Conservation (phyloP, 768 basidiomycete species). For the Pleurotus citrinopileatus region DNA sequence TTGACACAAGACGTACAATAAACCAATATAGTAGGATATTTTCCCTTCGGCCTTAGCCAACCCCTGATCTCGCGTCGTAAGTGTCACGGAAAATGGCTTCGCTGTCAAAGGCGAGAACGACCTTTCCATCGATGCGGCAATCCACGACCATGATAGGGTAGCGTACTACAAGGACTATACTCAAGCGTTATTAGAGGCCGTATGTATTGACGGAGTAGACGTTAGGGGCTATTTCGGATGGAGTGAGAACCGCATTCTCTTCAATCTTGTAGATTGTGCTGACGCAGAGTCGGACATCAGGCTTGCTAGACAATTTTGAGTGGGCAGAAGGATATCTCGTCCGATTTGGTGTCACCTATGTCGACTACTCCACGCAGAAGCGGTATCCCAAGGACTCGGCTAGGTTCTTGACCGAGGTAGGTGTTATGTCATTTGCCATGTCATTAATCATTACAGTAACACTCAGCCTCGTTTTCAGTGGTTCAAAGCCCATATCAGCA, state of each 20-base stretch:
- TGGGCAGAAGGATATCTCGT: slow-evolving; percentile 69
- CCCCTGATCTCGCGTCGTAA: slow-evolving; percentile 16
- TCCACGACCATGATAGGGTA: slow-evolving; percentile 58
- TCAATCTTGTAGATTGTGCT: not conserved
- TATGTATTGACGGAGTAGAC: slow-evolving; percentile 55
- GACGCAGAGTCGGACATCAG: slow-evolving; percentile 22
- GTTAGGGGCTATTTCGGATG: slow-evolving; percentile 63
- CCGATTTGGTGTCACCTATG: slow-evolving; percentile 69
- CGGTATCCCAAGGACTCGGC: slow-evolving; percentile 62
- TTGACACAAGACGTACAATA: slow-evolving; percentile 37
- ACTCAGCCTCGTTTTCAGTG: not conserved
- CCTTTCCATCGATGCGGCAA: slow-evolving; percentile 42
- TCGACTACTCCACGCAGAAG: slow-evolving; percentile 63
- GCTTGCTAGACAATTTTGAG: slow-evolving; percentile 69
- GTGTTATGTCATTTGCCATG: not conserved
- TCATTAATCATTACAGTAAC: too few species aligned
- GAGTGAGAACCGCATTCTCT: slow-evolving; percentile 38
- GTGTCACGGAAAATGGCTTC: slow-evolving; percentile 71
- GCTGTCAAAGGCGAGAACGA: slow-evolving; percentile 56
- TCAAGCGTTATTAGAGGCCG: slow-evolving; percentile 47
- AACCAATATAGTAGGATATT: slow-evolving; percentile 50
- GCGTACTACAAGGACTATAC: slow-evolving; percentile 60
- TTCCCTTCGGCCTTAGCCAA: not conserved
- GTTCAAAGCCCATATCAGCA: slow-evolving; percentile 3
- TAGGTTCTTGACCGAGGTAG: slow-evolving; percentile 41